These are phyloP conservation scores for Ustilago bromivora DNA, from an alignment of 1,284 basidiomycete species.

Conservation along the genomic window DNA sequence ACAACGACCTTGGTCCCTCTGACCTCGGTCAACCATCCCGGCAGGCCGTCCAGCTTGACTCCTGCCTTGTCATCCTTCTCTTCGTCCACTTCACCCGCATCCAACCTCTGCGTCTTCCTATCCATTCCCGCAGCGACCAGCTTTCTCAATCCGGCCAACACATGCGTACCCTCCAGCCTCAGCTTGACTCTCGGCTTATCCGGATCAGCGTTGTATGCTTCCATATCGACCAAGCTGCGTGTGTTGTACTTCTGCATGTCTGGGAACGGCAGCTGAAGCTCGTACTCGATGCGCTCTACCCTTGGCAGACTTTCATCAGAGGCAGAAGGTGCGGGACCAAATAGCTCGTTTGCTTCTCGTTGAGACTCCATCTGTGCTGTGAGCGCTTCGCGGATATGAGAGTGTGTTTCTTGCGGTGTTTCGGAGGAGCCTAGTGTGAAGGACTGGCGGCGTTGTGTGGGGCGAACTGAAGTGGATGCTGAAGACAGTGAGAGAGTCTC, in stretches of 20 bases:
- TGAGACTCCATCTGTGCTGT: slow-evolving; percentile 15
- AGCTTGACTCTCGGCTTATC: slow-evolving; percentile 47
- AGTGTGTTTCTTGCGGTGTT: slow-evolving; percentile 24
- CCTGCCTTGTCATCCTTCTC: slow-evolving; percentile 5
- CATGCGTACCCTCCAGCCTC: slow-evolving; percentile 53
- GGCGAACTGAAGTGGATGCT: slow-evolving; percentile 18
- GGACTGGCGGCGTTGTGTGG: slow-evolving; percentile 13
- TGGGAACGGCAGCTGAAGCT: slow-evolving; percentile 51
- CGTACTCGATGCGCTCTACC: slow-evolving; percentile 53
- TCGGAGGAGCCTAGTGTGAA: slow-evolving; percentile 21
- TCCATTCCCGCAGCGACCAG: slow-evolving; percentile 54
- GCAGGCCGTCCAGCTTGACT: slow-evolving; percentile 41
- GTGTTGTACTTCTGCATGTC: slow-evolving; percentile 47
- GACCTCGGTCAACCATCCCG: slow-evolving; percentile 56
- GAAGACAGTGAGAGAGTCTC: slow-evolving; percentile 36
- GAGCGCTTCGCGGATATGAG: slow-evolving; percentile 12
- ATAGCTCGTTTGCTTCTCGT: slow-evolving; percentile 50
- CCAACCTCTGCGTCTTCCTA: slow-evolving; percentile 27
- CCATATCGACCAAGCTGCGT: slow-evolving; percentile 34
- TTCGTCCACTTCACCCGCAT: slow-evolving; percentile 31
- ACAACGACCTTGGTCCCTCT: slow-evolving; percentile 55
- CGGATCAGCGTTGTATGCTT: slow-evolving; percentile 42
- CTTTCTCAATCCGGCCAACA: slow-evolving; percentile 53
- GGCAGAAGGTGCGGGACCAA: slow-evolving; percentile 20
- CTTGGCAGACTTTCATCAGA: slow-evolving; percentile 23